A percentile compares a stretch with the other conserved stretches of the same genome.
Evolutionary conservation across 306 rosid species (phyloP).

Genomic region (Sesbania bispinosa): DNA sequence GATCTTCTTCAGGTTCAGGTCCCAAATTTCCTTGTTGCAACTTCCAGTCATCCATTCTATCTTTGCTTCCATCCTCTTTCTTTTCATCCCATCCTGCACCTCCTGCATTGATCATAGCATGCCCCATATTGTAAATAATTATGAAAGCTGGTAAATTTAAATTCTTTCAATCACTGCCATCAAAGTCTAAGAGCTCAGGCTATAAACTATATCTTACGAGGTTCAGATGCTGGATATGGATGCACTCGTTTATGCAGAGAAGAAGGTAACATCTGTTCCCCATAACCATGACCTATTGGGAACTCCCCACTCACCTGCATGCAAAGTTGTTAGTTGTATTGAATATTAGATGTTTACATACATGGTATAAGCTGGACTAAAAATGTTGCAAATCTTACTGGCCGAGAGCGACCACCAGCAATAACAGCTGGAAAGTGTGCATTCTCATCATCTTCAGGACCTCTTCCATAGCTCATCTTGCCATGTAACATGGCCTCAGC

Average conservation of each 20-base stretch:
- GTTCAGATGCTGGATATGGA: constrained; percentile 66
- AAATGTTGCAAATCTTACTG: constrained; percentile 24
- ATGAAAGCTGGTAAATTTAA: background rate
- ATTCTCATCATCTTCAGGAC: constrained; percentile 63
- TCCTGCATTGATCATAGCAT: constrained; percentile 43
- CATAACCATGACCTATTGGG: constrained; percentile 58
- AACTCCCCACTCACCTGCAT: constrained; percentile 69
- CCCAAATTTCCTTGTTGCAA: constrained; percentile 91
- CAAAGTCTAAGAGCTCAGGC: background rate
- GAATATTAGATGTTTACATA: background rate
- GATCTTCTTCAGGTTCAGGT: constrained; percentile 74
- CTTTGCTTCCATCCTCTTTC: constrained; percentile 50
- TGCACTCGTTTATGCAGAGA: constrained; percentile 76
- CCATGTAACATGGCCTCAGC: constrained; percentile 93
- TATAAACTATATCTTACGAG: constrained; percentile 37
- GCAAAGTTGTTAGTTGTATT: constrained; percentile 17
- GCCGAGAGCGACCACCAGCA: constrained; percentile 37
- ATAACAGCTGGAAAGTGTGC: constrained; percentile 59
- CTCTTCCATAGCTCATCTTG: constrained; percentile 87
- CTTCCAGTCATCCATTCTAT: constrained; percentile 93
- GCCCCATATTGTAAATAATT: background rate
- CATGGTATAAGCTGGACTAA: background rate
- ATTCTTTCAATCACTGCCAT: background rate
- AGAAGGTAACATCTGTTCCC: constrained; percentile 63
- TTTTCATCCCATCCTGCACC: constrained; percentile 78